Percentiles rank a stretch among this genome's conserved stretches.
These are phyloP conservation scores for Pholiota microspora DNA, from an alignment of 768 basidiomycete species.

Conservation along the genomic window DNA sequence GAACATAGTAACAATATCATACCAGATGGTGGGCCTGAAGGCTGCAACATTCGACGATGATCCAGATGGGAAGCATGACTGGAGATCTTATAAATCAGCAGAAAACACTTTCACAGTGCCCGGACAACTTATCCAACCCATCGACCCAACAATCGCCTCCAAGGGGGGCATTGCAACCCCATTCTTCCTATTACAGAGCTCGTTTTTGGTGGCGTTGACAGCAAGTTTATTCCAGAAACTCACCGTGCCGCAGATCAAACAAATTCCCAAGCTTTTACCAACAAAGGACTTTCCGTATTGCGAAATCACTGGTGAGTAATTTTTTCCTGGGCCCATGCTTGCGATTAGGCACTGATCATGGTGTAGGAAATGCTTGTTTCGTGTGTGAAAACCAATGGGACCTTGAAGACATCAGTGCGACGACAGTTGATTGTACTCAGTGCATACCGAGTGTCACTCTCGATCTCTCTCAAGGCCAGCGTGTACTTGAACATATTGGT, in stretches of 20 bases:
- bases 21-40: conserved; percentile 24
- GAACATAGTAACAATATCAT: conserved; percentile 15
- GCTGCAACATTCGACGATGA: conserved; percentile 19
- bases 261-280: conserved; percentile 19
- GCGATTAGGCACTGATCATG: not conserved
- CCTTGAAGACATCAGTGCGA: not conserved
- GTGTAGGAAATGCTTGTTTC: conserved; percentile 19
- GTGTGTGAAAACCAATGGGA: conserved; percentile 2
- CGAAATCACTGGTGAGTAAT: conserved; percentile 5
- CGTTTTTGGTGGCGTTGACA: conserved; percentile 18
- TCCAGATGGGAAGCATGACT: conserved; percentile 20
- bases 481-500: conserved; percentile 7
- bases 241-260: conserved; percentile 14
- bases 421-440: not conserved
- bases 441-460: conserved; percentile 4
- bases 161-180: conserved; percentile 4
- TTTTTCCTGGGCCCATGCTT: not conserved
- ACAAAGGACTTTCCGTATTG: conserved; percentile 23
- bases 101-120: conserved; percentile 20
- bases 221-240: conserved; percentile 19
- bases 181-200: conserved; percentile 24
- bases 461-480: not conserved
- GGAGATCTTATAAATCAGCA: conserved; percentile 19
- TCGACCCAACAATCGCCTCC: conserved; percentile 24
- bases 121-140: conserved; percentile 20